Conservation (phyloP, 768 basidiomycete genomes). For the Boletus huronensis region DNA sequence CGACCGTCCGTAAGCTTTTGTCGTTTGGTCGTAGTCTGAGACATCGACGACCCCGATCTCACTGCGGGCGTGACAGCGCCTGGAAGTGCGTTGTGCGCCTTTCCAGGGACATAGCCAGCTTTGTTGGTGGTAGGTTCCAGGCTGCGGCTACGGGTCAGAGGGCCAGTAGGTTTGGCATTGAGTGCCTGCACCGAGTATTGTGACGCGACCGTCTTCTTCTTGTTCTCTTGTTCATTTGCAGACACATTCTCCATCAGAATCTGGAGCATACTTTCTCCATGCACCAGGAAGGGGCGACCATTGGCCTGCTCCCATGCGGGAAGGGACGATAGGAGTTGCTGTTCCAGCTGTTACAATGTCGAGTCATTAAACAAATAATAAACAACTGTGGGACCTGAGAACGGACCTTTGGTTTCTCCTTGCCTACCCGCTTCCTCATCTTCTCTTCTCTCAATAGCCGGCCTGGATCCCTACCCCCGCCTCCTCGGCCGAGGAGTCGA, state of each 20-base stretch:
- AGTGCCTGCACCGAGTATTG: slow-evolving; percentile 32
- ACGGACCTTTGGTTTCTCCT: slow-evolving; percentile 86
- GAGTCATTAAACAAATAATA: background rate
- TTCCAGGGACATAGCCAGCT: slow-evolving; percentile 30
- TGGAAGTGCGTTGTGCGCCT: slow-evolving; percentile 22
- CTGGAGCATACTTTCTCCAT: slow-evolving; percentile 78
- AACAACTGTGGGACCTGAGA: background rate
- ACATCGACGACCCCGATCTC: slow-evolving; percentile 41
- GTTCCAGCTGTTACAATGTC: slow-evolving; percentile 83
- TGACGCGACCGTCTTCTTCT: slow-evolving; percentile 44
- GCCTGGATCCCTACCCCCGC: slow-evolving; percentile 74
- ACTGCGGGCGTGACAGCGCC: slow-evolving; percentile 60
- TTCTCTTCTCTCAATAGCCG: slow-evolving; percentile 91
- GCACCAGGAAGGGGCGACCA: slow-evolving; percentile 74
- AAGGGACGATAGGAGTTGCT: slow-evolving; percentile 73
- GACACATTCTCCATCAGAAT: slow-evolving; percentile 71
- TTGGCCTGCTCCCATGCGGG: slow-evolving; percentile 84
- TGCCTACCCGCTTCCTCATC: slow-evolving; percentile 89
- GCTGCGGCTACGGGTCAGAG: slow-evolving; percentile 27
- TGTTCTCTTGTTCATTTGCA: slow-evolving; percentile 79
- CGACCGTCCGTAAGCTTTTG: slow-evolving; percentile 49
- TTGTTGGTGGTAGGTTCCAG: slow-evolving; percentile 22
- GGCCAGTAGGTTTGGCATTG: slow-evolving; percentile 19
- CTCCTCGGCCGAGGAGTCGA: slow-evolving; percentile 74
- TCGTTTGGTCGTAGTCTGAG: slow-evolving; percentile 56